Evolutionary conservation across 768 basidiomycete genomes (phyloP), one percentile per base, ranked within the genome.

Genomic region (Leccinellum albellum): DNA sequence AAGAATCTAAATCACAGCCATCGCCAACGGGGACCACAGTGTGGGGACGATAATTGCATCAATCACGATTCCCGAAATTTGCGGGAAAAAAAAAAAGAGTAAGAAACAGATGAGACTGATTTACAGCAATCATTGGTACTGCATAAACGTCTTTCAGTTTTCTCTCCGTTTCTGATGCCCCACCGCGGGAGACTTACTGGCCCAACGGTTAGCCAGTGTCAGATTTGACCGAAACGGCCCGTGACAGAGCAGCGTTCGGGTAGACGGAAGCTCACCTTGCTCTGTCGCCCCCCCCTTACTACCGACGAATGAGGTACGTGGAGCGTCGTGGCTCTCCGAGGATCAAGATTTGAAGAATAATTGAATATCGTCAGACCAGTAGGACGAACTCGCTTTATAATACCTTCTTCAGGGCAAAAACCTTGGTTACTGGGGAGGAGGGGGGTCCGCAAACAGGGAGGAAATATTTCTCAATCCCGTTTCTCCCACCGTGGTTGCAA

Each of bases 401-500:
- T 31, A 53, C n/a, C 12, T 7, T 35, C 20, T 51, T 47, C 24
- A 26, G 20, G 42, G 44, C 28, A 28, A 5, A 17, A 29, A 31
- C 15, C 14, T 20, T 37, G 12, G 21, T 40, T 32, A 23, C 24
- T 40, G 51, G 14, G 45, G 14, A 31, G 17, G 23, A 33, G 33
- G 14, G 20, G 35, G 32, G 28, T 31, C 24, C 9, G 33, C 37
- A 44, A 33, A 59, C 49, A 44, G 28, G 31, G 26, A 55, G 33
- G 24, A 26, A 47, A 20, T 32, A 46, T 20, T 21, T 49, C 56
- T 58, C 53, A 40, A 20, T 26, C 28, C 3, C 13, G 13, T 45
- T 45, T 26, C 29, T 12, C 45, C n/a, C 29, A 60, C 31, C 2
- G 46, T 55, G 57, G 61, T 58, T 51, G 51, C 54, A 53, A 51